phyloP scores from a whole-genome alignment of 345 rosid species.

The Gossypium australe region DNA sequence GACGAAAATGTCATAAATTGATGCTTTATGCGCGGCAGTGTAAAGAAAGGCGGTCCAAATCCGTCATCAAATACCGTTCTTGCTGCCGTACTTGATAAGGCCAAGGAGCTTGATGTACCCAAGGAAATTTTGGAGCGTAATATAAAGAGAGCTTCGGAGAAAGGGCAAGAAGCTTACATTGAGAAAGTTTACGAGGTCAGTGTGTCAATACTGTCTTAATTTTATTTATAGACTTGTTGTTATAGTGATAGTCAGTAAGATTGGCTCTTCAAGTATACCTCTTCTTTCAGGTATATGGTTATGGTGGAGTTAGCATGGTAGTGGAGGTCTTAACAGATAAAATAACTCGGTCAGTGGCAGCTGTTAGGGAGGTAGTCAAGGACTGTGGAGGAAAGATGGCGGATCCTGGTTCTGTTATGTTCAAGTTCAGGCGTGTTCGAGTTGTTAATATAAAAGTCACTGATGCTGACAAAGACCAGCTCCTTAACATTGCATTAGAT shows the following conservation, averaged over 20 bases:
- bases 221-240: constrained; percentile 15
- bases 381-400: constrained; percentile 95
- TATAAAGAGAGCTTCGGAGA: constrained; percentile 80
- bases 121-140: constrained; percentile 93
- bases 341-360: constrained; percentile 78
- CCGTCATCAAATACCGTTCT: constrained; percentile 65
- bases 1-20: neutral
- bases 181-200: constrained; percentile 85
- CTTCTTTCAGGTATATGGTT: constrained; percentile 73
- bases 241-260: neutral
- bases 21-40: constrained; percentile 41
- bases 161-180: constrained; percentile 84
- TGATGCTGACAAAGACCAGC: constrained; percentile 80
- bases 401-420: constrained; percentile 88
- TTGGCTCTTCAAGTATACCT: constrained; percentile 13
- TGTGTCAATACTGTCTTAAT: neutral
- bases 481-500: constrained; percentile 69
- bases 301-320: constrained; percentile 88
- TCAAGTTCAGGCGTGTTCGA: constrained; percentile 77
- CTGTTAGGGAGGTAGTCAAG: constrained; percentile 74
- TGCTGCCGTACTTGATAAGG: constrained; percentile 80
- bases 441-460: constrained; percentile 65
- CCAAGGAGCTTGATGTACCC: constrained; percentile 85
- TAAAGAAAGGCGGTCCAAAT: constrained; percentile 83
- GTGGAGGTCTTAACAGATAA: constrained; percentile 89